Evolutionary conservation across 768 basidiomycete genomes (phyloP), one percentile per base, ranked within the genome.

Genomic region (Coprinellus aureogranulatus): DNA sequence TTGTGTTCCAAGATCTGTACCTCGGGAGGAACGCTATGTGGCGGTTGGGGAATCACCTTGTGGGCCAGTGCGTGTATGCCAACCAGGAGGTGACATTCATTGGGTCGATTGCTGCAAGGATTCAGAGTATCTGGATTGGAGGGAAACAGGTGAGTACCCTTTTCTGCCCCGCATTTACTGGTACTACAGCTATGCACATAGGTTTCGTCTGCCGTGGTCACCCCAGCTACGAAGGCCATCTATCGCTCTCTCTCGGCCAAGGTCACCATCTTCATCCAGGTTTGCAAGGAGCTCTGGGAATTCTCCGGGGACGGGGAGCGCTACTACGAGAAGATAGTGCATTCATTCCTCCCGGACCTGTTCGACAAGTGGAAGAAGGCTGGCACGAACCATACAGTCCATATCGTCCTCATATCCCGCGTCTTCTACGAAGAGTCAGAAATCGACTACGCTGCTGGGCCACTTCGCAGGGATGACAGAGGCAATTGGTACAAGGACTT

Each of bases 11-110:
- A 61, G 94, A 97, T 68, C 94, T 96, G 67, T 98, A 98, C 68
- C 79, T 98, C 16, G 96, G 95, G 16, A 85, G 97, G 46, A 93
- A 90, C 59, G 97, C 98, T 63, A 96, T 97, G 94, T 98, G 95
- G 93, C 79, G 94, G 48, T 78, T 98, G 8, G 87, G 86, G n/a
- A 86, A 89, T 68, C 80, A 87, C 51, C 79, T 98, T 16, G 86
- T 87, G 26, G 88, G 86, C 9, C 86, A 87, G 64, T 94, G 92
- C 66, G 76, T 97, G 22, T 89, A 93, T 66, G 80, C 84, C 1
- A 86, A 89, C 57, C 91, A 98, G 70, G 91, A 93, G 53, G 80
- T 98, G 25, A 80, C 83, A 2, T 94, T 97, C 67, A 84, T 94
- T 34, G 92, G 92, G 2, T 81, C 87, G 10, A 86, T 90, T 46